These are phyloP conservation scores for Pythium oligandrum DNA, from an alignment of 352 stramenopile species.

Conservation along the genomic window DNA sequence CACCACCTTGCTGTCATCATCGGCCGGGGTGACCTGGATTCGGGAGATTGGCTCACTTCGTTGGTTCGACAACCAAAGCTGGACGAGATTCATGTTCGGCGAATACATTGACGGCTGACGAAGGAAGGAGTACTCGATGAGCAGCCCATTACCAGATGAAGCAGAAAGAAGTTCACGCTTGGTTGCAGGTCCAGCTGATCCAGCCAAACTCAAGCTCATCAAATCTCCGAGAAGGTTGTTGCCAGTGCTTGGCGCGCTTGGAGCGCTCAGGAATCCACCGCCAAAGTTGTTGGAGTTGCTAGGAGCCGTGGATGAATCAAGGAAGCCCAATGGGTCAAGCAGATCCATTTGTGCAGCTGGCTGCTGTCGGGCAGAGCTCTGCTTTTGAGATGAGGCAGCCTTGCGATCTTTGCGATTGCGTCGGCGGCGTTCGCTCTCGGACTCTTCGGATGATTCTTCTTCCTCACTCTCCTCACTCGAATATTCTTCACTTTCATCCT, in stretches of 20 bases:
- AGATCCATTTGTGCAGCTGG: constrained; percentile 16
- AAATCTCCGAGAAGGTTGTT: constrained; percentile 21
- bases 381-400: constrained; percentile 7
- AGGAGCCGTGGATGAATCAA: constrained; percentile 2
- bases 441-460: constrained; percentile 46
- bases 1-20: constrained; percentile 35
- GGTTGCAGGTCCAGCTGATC: constrained; percentile 5
- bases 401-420: constrained; percentile 34
- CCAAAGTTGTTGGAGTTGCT: neutral
- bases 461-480: constrained; percentile 29
- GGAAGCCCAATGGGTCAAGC: constrained; percentile 18
- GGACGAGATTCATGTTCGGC: constrained; percentile 42
- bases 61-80: constrained; percentile 41
- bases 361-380: constrained; percentile 11
- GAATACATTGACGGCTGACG: constrained; percentile 39
- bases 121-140: constrained; percentile 40
- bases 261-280: constrained; percentile 9
- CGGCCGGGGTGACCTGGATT: constrained; percentile 24
- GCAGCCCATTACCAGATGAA: constrained; percentile 23
- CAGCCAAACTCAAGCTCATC: constrained; percentile 21
- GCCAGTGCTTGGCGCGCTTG: constrained; percentile 1
- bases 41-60: constrained; percentile 27
- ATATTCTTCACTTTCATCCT: constrained; percentile 31
- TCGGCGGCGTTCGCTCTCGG: constrained; percentile 29
- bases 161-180: constrained; percentile 25